Percentiles rank a stretch among this genome's conserved stretches.
These are phyloP conservation scores for Scheffersomyces titani DNA, from an alignment of 1,139 yeast species.

Conservation along the genomic window DNA sequence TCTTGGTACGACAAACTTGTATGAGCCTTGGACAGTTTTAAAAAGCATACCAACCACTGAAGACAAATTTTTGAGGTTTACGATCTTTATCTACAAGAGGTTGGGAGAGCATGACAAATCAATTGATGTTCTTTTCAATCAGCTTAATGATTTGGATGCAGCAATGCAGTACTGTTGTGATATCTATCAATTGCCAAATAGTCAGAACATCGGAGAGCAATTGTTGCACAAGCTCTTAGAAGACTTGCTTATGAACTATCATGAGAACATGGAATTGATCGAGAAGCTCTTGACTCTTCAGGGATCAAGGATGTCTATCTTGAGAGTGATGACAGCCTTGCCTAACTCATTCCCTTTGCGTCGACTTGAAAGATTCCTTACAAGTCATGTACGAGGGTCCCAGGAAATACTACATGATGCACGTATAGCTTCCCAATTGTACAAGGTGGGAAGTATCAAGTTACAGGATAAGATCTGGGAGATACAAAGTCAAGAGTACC, in stretches of 20 bases:
- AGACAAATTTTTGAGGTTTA: conserved; percentile 40
- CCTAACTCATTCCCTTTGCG: conserved; percentile 52
- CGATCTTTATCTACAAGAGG: conserved; percentile 60
- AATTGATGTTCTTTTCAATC: conserved; percentile 60
- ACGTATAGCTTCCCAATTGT: conserved; percentile 32
- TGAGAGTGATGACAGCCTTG: conserved; percentile 49
- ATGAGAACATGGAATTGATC: conserved; percentile 37
- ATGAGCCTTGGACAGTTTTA: conserved; percentile 50
- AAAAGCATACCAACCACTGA: conserved; percentile 39
- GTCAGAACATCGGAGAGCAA: conserved; percentile 37
- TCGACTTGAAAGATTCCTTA: conserved; percentile 47
- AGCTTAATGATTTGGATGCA: conserved; percentile 55
- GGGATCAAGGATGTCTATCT: conserved; percentile 56
- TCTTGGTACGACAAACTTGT: conserved; percentile 33
- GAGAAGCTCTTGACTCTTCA: conserved; percentile 47
- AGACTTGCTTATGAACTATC: conserved; percentile 35
- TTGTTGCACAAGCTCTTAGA: conserved; percentile 41
- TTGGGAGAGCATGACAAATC: conserved; percentile 67
- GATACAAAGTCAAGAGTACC: conserved; percentile 35
- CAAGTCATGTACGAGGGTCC: conserved; percentile 43
- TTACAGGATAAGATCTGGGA: conserved; percentile 36
- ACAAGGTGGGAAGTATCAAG: conserved; percentile 39
- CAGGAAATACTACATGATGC: conserved; percentile 27
- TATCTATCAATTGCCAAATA: conserved; percentile 40
- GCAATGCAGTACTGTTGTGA: conserved; percentile 65